A percentile compares a stretch with the other conserved stretches of the same genome.
These are phyloP conservation scores for Carex scoparia DNA, from an alignment of 176 grass and related monocot species.

Conservation along the genomic window DNA sequence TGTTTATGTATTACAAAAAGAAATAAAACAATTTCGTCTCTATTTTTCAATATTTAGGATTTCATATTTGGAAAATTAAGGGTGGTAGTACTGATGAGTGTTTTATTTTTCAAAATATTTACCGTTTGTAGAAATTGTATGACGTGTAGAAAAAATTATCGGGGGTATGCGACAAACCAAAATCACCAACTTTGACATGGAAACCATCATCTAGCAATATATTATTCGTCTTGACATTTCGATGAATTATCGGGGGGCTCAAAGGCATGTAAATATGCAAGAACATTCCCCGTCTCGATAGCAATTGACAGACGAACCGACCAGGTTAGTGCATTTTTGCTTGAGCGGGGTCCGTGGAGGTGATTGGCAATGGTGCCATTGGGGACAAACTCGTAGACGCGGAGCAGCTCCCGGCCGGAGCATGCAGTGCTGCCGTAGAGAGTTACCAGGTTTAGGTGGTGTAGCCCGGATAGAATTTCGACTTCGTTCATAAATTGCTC, in stretches of 20 bases:
- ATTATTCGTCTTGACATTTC: conserved; percentile 85
- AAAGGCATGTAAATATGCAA: conserved; percentile 64
- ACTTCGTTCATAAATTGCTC: too few species aligned
- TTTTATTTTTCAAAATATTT: too few species aligned
- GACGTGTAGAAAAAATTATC: too few species aligned
- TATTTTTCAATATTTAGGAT: too few species aligned
- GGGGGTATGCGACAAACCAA: conserved; percentile 71
- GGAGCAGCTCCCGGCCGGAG: conserved; percentile 58
- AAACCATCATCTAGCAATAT: conserved; percentile 69
- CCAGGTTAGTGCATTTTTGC: conserved; percentile 50
- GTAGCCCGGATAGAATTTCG: too few species aligned
- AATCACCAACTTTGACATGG: conserved; percentile 85
- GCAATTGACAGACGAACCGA: conserved; percentile 62
- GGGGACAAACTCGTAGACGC: conserved; percentile 72
- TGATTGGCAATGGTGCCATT: conserved; percentile 90
- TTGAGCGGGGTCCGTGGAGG: conserved; percentile 46
- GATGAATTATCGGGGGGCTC: conserved; percentile 67
- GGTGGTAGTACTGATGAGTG: too few species aligned
- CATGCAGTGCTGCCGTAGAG: conserved; percentile 1
- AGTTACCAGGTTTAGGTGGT: too few species aligned
- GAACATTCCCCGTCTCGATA: conserved; percentile 69
- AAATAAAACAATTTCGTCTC: too few species aligned
- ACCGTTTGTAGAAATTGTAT: too few species aligned
- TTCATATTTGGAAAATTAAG: too few species aligned
- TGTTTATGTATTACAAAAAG: too few species aligned